A percentile compares a stretch with the other conserved stretches of the same genome.
Conservation (phyloP, 768 basidiomycete genomes). For the Phylloporus arenicola region DNA sequence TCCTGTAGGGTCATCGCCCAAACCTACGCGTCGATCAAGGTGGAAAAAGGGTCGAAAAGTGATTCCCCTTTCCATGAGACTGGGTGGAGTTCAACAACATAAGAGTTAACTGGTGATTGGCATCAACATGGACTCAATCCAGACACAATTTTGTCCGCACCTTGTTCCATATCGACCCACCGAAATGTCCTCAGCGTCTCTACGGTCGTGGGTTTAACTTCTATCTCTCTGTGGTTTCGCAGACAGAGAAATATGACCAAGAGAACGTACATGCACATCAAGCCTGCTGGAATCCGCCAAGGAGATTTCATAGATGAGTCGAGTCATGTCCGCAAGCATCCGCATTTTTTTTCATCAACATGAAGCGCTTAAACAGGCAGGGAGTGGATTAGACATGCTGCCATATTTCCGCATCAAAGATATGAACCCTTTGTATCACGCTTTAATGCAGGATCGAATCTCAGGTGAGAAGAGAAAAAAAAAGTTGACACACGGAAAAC, state of each 20-base stretch:
- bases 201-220: no score
- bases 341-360: background rate
- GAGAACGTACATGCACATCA: background rate
- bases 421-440: slow-evolving; percentile 9
- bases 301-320: background rate
- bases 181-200: background rate
- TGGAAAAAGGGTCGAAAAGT: background rate
- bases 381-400: slow-evolving; percentile 5
- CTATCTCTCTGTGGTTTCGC: no score
- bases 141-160: background rate
- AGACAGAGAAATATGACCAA: background rate
- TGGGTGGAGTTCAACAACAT: background rate
- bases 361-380: background rate
- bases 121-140: slow-evolving; percentile 7
- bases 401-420: slow-evolving; percentile 2
- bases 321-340: slow-evolving; percentile 1
- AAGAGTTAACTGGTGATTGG: background rate
- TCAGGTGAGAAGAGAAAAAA: slow-evolving; percentile 5
- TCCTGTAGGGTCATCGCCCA: background rate
- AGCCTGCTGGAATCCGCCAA: background rate
- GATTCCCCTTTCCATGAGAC: background rate
- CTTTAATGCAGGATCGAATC: slow-evolving; percentile 11
- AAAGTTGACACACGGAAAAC: slow-evolving; percentile 5
- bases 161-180: background rate
- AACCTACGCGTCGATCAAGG: slow-evolving; percentile 1